A percentile compares a stretch with the other conserved stretches of the same genome.
These are phyloP conservation scores for Heritiera littoralis DNA, from an alignment of 345 rosid species.

Conservation along the genomic window DNA sequence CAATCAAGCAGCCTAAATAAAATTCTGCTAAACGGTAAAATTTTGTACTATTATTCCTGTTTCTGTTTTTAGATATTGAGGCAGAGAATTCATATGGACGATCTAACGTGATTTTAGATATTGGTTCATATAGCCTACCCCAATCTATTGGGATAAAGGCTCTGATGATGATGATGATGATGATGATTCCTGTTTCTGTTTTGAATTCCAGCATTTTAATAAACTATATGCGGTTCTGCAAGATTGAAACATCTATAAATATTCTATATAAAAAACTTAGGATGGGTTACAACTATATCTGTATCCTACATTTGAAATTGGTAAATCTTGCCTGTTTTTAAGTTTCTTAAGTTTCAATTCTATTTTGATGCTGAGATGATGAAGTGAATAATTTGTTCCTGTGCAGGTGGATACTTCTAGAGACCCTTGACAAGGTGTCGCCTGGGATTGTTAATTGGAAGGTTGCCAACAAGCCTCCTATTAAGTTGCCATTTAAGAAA, in stretches of 20 bases:
- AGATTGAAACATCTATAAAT: neutral
- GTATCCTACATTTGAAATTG: neutral
- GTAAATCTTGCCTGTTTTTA: neutral
- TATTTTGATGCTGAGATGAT: constrained; percentile 19
- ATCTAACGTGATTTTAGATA: too few relatives aligned
- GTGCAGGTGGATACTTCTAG: constrained; percentile 86
- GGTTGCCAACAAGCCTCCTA: constrained; percentile 92
- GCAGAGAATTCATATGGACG: too few relatives aligned
- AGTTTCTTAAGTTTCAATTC: neutral
- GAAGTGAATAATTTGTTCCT: constrained; percentile 16
- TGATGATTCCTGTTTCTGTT: neutral
- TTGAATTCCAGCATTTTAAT: neutral
- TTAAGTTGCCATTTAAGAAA: constrained; percentile 92
- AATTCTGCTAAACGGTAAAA: neutral
- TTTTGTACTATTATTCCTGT: neutral
- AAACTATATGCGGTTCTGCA: neutral
- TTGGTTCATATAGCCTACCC: too few relatives aligned
- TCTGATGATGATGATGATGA: too few relatives aligned
- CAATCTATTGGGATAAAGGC: too few relatives aligned
- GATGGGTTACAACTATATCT: neutral
- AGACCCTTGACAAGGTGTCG: constrained; percentile 92
- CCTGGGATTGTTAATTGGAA: constrained; percentile 96
- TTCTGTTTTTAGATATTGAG: too few relatives aligned
- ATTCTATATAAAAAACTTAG: neutral
- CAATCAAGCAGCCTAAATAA: neutral